phyloP scores from a whole-genome alignment of 2,329 filamentous ascomycete species.

The Colletotrichum trifolii region DNA sequence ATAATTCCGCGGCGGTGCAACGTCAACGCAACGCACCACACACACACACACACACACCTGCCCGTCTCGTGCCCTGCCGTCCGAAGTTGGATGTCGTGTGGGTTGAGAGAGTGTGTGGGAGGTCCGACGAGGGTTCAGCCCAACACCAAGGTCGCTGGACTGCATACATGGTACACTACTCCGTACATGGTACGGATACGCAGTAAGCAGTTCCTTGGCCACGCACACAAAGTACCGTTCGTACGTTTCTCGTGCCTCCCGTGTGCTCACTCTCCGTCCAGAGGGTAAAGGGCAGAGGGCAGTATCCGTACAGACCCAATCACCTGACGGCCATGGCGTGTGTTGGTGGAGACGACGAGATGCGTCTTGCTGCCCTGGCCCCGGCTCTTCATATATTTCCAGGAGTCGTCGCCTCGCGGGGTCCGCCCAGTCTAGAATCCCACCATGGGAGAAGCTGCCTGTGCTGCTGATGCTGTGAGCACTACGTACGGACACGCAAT shows the following conservation, averaged over 20 bases:
- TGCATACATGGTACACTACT: too few relatives aligned
- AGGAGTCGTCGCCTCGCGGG: slow-evolving; percentile 31
- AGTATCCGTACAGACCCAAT: slow-evolving; percentile 6
- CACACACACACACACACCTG: slow-evolving; percentile 16
- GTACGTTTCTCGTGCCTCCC: not conserved
- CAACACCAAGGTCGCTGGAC: not conserved
- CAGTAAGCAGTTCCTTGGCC: slow-evolving; percentile 10
- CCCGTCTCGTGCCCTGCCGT: slow-evolving; percentile 21
- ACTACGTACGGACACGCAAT: not conserved
- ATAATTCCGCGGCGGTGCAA: slow-evolving; percentile 4
- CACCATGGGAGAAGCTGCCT: slow-evolving; percentile 18
- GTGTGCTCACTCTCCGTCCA: not conserved
- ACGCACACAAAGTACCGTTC: slow-evolving; percentile 10
- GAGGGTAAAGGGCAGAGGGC: too few relatives aligned
- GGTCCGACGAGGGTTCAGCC: slow-evolving; percentile 15
- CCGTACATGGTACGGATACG: not conserved
- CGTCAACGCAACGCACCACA: too few relatives aligned
- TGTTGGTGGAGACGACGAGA: slow-evolving; percentile 23
- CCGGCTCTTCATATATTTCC: slow-evolving; percentile 32
- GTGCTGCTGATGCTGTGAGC: not conserved
- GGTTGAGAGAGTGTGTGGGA: not conserved
- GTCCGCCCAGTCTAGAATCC: slow-evolving; percentile 30
- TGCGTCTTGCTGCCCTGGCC: slow-evolving; percentile 15
- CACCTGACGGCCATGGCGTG: slow-evolving; percentile 1
- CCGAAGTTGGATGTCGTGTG: not conserved